Base-by-base conservation (phyloP, 1,284 basidiomycete species). In the Flammula alnicola region DNA sequence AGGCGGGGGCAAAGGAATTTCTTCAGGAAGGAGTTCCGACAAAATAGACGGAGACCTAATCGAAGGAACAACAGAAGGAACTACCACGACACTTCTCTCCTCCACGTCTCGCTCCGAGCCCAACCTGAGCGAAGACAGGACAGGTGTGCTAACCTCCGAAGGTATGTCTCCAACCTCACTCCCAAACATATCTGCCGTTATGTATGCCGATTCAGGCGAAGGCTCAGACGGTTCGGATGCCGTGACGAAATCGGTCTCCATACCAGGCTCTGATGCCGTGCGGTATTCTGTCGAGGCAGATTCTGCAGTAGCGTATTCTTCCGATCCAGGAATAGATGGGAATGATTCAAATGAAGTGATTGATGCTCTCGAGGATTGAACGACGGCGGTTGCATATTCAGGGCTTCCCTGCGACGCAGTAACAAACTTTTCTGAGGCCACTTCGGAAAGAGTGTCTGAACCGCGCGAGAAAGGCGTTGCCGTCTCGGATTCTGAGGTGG, bases 261-360 rank as follows among this genome's bases (percentile, higher is more conserved):
- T 42, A 2, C 60, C 41, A 60, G 61, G 64, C 61, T 75, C 60
- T 44, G 73, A 60, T 50, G 67, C 75, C 0, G 82, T 81, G 26
- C 72, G 68, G 58, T 80, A 85, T 5, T 49, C 49, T 31, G 78
- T 74, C n/a, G 75, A 74, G 0, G 66, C 65, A 19, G 74, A 73
- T 25, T 78, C 75, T 1, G 78, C 78, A 6, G 81, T 84, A 37
- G 65, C 66, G 57, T 80, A 84, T 32, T 79, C 76, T 8, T 79
- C 77, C 7, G 58, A 57, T 9, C 58, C 55, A 22, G 83, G 83
- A 52, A 84, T 64, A 3, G 60, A 58, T 1, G 71, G 68, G 42
- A 77, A 66, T 10, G 75, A 75, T 44, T 70, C 63, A 55, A 72
- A 76, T 0, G 73, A 75, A 1, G 62, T 62, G 14, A 66, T 62